Base-by-base conservation (phyloP, 192 early-diverging fungal genomes). In the Backusella luteola region DNA sequence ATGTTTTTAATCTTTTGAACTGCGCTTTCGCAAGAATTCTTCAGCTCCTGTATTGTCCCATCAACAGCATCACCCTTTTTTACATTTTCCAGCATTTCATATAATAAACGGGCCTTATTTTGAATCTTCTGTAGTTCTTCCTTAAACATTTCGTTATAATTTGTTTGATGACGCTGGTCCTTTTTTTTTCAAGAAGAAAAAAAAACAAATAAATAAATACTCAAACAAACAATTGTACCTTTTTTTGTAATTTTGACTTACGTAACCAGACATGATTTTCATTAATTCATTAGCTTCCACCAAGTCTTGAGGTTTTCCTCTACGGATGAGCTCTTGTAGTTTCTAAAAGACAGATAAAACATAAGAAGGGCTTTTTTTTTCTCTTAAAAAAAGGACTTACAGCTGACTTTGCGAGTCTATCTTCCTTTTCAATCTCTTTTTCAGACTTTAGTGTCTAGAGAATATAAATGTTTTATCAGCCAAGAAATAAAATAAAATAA, bases 211-310 rank as follows among this genome's bases (percentile, higher is more conserved):
- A 49, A 49, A 49, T 49, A 49, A 49, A 19, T 19, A 49, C 6
- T 6, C 17, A 49, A 49, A 49, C 42, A 12, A 39, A 39, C 38
- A 12, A 39, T 11, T 19, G 6, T 52, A 1, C 9, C 6, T 23
- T 56, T 7, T 21, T 23, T 56, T 63, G 21, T 26, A 26, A 29
- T 63, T 63, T 63, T 63, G 23, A 14, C n/a, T 76, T 88, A 93
- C 94, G 79, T 97, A 99, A 67, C 98, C 98, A 14, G 97, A 91
- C 88, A 99, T 96, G 42, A 96, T 86, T 82, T 99, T 98, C 92
- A 99, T 99, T 49, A 99, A 83, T 75, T 95, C 91, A 73, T 99
- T 98, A 8, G 98, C 98, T 76, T 97, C 95, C 46, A 90, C 94
- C 36, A 99, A 81, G 76, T 97, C 97, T 53, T 93, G 90, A 11